Percentiles rank a stretch among this genome's conserved stretches.
These are phyloP conservation scores for Didymella pomorum DNA, from an alignment of 2,329 filamentous ascomycete genomes.

Conservation along the genomic window DNA sequence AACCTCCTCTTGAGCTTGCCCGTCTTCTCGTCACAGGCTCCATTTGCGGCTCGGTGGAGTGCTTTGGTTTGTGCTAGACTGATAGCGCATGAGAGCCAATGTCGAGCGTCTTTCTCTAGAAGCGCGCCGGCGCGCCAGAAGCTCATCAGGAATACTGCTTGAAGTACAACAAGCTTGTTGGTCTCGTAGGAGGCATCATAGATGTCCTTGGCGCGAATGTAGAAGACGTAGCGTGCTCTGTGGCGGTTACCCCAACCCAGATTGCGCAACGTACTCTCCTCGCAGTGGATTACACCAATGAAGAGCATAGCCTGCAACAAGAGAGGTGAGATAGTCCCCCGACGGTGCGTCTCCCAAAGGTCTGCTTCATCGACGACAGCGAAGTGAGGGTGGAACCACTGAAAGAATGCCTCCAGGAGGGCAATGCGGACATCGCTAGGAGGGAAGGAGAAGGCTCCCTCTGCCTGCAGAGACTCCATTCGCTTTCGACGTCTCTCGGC, in stretches of 20 bases:
- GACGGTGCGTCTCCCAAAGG: constrained; percentile 52
- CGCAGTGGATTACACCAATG: constrained; percentile 63
- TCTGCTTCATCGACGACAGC: constrained; percentile 61
- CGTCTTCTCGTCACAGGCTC: constrained; percentile 34
- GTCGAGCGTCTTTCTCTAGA: constrained; percentile 47
- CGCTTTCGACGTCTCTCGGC: constrained; percentile 44
- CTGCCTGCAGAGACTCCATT: constrained; percentile 49
- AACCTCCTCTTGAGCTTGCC: constrained; percentile 57
- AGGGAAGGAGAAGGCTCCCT: constrained; percentile 58
- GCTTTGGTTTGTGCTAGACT: constrained; percentile 61
- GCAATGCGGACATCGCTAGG: constrained; percentile 53
- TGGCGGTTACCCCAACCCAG: constrained; percentile 60
- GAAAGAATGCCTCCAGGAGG: constrained; percentile 62
- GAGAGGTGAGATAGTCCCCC: constrained; percentile 58
- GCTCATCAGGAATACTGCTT: constrained; percentile 63
- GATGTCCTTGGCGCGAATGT: constrained; percentile 60
- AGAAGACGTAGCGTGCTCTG: constrained; percentile 60
- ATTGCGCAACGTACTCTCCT: constrained; percentile 54
- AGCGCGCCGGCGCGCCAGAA: constrained; percentile 62
- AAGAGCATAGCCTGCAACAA: constrained; percentile 64
- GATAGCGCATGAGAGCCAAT: constrained; percentile 57
- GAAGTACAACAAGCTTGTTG: constrained; percentile 60
- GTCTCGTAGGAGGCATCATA: constrained; percentile 64
- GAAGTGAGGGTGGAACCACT: constrained; percentile 66
- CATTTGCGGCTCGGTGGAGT: constrained; percentile 50